phyloP scores from a whole-genome alignment of 1,284 basidiomycete genomes.

The Schizophyllum commune region DNA sequence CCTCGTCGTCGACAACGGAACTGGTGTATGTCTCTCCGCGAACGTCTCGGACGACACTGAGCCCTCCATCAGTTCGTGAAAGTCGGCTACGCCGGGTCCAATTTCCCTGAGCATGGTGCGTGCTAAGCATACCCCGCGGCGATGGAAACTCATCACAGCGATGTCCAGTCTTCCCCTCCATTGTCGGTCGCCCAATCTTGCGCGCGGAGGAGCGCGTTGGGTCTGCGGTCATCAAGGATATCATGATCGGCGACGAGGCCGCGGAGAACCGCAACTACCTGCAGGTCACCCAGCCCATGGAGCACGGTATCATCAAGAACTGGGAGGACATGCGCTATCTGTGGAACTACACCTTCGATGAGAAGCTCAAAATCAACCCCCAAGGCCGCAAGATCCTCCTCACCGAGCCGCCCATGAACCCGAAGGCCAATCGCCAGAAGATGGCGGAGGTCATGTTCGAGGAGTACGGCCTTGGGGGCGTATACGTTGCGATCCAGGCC shows the following conservation, averaged over 20 bases:
- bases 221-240: slow-evolving; percentile 81
- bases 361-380: slow-evolving; percentile 89
- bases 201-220: slow-evolving; percentile 95
- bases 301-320: slow-evolving; percentile 97
- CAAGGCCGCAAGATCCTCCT: slow-evolving; percentile 86
- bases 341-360: slow-evolving; percentile 98
- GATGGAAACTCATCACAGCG: slow-evolving; percentile 4
- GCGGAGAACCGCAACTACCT: slow-evolving; percentile 92
- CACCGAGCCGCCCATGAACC: slow-evolving; percentile 99
- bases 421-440: slow-evolving; percentile 83
- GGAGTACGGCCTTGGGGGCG: slow-evolving; percentile 93
- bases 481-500: slow-evolving; percentile 98
- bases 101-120: slow-evolving; percentile 96
- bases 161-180: slow-evolving; percentile 83
- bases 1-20: slow-evolving; percentile 95
- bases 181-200: slow-evolving; percentile 94
- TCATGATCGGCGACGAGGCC: slow-evolving; percentile 97
- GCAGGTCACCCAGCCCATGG: slow-evolving; percentile 97
- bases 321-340: slow-evolving; percentile 99
- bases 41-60: slow-evolving; percentile 6
- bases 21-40: slow-evolving; percentile 63
- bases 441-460: slow-evolving; percentile 99
- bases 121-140: slow-evolving; percentile 3
- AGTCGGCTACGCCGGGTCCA: slow-evolving; percentile 95
- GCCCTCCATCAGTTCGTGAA: slow-evolving; percentile 78